Evolutionary conservation across 495 filamentous ascomycete species (phyloP).

Genomic region (Penicillium argentinense): DNA sequence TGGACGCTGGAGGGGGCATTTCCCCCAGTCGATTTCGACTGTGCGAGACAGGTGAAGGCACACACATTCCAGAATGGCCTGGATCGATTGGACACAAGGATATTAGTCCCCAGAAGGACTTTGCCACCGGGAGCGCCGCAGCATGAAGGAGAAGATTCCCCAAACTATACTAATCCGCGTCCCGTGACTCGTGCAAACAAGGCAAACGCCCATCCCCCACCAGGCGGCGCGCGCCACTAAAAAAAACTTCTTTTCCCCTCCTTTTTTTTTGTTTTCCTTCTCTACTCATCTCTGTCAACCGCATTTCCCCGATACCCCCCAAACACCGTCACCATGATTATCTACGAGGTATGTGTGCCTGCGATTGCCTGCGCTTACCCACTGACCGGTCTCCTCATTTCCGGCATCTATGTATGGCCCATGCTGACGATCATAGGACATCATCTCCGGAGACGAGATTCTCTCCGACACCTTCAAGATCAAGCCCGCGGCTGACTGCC

Average conservation of each 20-base stretch:
- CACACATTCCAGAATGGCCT: too few relatives aligned
- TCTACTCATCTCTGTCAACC: conserved; percentile 18
- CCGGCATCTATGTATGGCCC: background rate
- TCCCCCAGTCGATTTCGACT: too few relatives aligned
- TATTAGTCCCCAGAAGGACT: too few relatives aligned
- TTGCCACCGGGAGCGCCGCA: too few relatives aligned
- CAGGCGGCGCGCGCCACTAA: conserved; percentile 31
- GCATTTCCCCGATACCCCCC: conserved; percentile 15
- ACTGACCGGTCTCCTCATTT: background rate
- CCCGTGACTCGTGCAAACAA: conserved; percentile 20
- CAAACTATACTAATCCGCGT: background rate
- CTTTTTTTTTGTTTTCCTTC: conserved; percentile 39
- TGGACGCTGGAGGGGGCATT: background rate
- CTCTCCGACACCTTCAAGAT: conserved; percentile 90
- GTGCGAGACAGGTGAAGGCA: too few relatives aligned
- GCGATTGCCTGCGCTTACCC: background rate
- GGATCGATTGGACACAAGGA: too few relatives aligned
- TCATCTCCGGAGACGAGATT: conserved; percentile 88
- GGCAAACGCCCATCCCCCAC: conserved; percentile 33
- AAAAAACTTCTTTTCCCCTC: conserved; percentile 39
- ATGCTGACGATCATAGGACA: conserved; percentile 59
- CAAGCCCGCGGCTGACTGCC: conserved; percentile 62
- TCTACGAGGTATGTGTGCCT: conserved; percentile 82
- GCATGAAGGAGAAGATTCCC: too few relatives aligned
- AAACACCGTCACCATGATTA: conserved; percentile 71